Conservation (phyloP, 495 filamentous ascomycete species). For the Podospora bellae-mahoneyi region DNA sequence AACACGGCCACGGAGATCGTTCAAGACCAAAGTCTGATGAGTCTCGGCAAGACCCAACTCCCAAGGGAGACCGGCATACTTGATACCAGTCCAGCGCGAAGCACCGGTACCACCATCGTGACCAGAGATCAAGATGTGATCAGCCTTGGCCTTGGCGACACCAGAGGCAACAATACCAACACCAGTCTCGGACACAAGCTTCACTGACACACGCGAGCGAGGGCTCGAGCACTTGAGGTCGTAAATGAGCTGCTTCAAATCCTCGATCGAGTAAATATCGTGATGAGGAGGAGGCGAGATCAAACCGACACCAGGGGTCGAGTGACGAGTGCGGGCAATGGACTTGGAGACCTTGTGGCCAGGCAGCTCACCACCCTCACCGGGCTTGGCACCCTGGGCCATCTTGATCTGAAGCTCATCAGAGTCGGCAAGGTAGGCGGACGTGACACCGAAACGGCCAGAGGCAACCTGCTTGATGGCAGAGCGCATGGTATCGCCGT, state of each 20-base stretch:
- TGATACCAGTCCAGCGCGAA: constrained; percentile 98
- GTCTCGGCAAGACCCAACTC: constrained; percentile 97
- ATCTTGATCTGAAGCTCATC: constrained; percentile 99
- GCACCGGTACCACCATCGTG: constrained; percentile 98
- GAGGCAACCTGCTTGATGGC: constrained; percentile 99
- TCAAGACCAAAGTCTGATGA: constrained; percentile 97
- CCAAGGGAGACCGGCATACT: constrained; percentile 98
- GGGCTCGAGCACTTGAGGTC: constrained; percentile 98
- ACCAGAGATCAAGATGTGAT: constrained; percentile 96
- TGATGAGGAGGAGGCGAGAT: constrained; percentile 99
- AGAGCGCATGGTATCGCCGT: constrained; percentile 97
- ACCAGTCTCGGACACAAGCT: constrained; percentile 97
- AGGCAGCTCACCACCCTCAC: constrained; percentile 96
- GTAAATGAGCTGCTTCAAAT: constrained; percentile 98
- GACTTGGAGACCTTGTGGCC: constrained; percentile 97
- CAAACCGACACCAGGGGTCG: constrained; percentile 95
- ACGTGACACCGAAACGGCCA: constrained; percentile 96
- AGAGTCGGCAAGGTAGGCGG: constrained; percentile 95
- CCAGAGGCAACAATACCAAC: constrained; percentile 98
- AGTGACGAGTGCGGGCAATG: constrained; percentile 94
- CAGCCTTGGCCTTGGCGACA: constrained; percentile 97
- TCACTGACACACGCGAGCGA: constrained; percentile 91
- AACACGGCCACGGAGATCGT: constrained; percentile 94
- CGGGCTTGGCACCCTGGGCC: constrained; percentile 98
- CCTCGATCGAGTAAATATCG: constrained; percentile 99